phyloP scores from a whole-genome alignment of 352 stramenopile species.

The Phytophthora europaea region DNA sequence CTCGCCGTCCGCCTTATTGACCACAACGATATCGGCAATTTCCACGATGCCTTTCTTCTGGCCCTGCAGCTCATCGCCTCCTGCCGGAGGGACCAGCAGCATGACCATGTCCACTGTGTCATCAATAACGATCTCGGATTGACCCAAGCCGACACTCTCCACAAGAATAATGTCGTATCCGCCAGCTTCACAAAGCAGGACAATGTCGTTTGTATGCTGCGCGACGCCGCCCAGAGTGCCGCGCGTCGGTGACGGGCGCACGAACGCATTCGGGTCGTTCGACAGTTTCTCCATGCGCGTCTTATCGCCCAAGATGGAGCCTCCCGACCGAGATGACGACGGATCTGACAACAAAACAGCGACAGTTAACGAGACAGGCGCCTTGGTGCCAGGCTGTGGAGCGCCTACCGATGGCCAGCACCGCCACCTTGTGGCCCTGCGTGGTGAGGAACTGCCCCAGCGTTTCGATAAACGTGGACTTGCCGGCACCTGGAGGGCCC shows the following conservation, averaged over 20 bases:
- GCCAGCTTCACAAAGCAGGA: constrained; percentile 94
- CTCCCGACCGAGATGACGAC: constrained; percentile 95
- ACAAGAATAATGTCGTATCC: constrained; percentile 97
- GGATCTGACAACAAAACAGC: constrained; percentile 78
- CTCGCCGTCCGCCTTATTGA: constrained; percentile 98
- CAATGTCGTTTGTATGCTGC: constrained; percentile 92
- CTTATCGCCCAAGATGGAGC: constrained; percentile 98
- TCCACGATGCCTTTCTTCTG: constrained; percentile 99
- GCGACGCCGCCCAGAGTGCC: constrained; percentile 84
- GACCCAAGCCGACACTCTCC: constrained; percentile 98
- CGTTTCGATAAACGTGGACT: constrained; percentile 98
- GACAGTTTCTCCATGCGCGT: constrained; percentile 97
- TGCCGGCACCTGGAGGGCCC: constrained; percentile 95
- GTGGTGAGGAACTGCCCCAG: constrained; percentile 91
- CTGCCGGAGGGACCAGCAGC: constrained; percentile 95
- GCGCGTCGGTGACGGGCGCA: constrained; percentile 92
- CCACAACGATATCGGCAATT: constrained; percentile 96
- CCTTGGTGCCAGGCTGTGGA: not conserved
- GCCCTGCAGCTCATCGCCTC: constrained; percentile 97
- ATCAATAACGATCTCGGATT: constrained; percentile 98
- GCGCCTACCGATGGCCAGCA: constrained; percentile 91
- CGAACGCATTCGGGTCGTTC: constrained; percentile 92
- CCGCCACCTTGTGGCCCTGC: constrained; percentile 90
- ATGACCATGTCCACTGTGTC: constrained; percentile 98
- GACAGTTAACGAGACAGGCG: constrained; percentile 3